Percentiles rank a stretch among this genome's conserved stretches.
Evolutionary conservation across 1,284 basidiomycete genomes (phyloP).

Genomic region (Malassezia cuniculi): DNA sequence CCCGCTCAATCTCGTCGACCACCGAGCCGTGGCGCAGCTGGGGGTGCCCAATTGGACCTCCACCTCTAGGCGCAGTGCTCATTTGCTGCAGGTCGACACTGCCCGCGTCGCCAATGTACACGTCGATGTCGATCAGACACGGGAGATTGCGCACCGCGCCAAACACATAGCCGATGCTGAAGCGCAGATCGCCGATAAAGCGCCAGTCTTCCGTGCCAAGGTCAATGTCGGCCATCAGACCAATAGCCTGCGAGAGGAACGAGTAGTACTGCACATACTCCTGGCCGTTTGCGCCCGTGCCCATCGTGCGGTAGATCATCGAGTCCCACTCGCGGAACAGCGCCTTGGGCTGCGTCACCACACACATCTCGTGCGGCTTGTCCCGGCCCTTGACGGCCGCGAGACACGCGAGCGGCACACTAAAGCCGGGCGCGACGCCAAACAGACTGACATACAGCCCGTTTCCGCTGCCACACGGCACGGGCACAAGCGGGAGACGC

Average conservation of each 20-base stretch:
- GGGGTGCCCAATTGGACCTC: too few species aligned
- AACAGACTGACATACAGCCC: conserved; percentile 63
- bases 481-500: conserved; percentile 61
- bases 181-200: conserved; percentile 86
- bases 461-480: conserved; percentile 79
- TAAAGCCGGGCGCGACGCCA: conserved; percentile 34
- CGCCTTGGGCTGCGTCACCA: conserved; percentile 55
- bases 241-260: conserved; percentile 75
- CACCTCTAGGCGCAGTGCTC: too few species aligned
- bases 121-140: conserved; percentile 32
- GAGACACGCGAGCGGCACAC: conserved; percentile 53
- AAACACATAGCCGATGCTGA: conserved; percentile 66
- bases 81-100: too few species aligned
- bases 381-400: conserved; percentile 70
- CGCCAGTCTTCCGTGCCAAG: conserved; percentile 68
- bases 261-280: conserved; percentile 52
- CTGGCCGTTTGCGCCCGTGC: conserved; percentile 9
- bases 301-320: conserved; percentile 8
- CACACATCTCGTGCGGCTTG: conserved; percentile 69
- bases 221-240: conserved; percentile 74
- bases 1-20: background rate
- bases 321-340: conserved; percentile 8
- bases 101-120: conserved; percentile 27
- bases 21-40: conserved; percentile 5
- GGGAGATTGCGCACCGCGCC: conserved; percentile 27